Evolutionary conservation across 78 protist genomes (phyloP).

Genomic region (Dictyostelium capitatum): DNA sequence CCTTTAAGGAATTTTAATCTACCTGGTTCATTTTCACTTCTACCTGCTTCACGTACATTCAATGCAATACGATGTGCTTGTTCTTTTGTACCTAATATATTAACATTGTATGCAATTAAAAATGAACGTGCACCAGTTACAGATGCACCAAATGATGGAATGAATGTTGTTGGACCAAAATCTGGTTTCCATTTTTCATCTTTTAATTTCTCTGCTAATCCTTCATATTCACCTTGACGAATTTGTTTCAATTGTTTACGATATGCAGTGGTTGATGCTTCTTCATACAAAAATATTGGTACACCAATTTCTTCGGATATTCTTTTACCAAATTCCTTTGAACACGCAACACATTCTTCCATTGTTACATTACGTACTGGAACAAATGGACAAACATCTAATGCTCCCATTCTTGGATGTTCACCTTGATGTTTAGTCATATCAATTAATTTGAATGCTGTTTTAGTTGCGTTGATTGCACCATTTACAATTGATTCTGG

Average conservation of each 20-base stretch:
- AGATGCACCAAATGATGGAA: constrained; percentile 77
- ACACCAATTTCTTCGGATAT: constrained; percentile 29
- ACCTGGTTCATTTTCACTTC: constrained; percentile 67
- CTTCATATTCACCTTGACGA: constrained; percentile 81
- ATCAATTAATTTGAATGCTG: constrained; percentile 76
- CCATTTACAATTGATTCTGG: constrained; percentile 78
- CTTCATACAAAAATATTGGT: constrained; percentile 81
- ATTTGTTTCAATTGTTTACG: constrained; percentile 75
- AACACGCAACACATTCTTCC: constrained; percentile 75
- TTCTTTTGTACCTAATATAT: constrained; percentile 82
- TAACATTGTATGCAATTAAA: constrained; percentile 82
- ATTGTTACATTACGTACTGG: constrained; percentile 82
- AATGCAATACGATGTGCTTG: constrained; percentile 86
- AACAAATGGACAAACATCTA: constrained; percentile 86
- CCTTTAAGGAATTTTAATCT: constrained; percentile 65
- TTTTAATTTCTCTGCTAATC: constrained; percentile 38
- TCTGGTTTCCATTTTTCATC: constrained; percentile 79
- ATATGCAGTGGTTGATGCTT: constrained; percentile 69
- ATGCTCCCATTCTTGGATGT: constrained; percentile 86
- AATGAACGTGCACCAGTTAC: constrained; percentile 80
- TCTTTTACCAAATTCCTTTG: constrained; percentile 61
- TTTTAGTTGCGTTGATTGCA: constrained; percentile 60
- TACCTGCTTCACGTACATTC: constrained; percentile 83
- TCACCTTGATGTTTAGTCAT: constrained; percentile 82
- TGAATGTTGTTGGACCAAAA: constrained; percentile 72